Conservation (phyloP, 2,329 filamentous ascomycete species). For the Paecilomyces fulvus region DNA sequence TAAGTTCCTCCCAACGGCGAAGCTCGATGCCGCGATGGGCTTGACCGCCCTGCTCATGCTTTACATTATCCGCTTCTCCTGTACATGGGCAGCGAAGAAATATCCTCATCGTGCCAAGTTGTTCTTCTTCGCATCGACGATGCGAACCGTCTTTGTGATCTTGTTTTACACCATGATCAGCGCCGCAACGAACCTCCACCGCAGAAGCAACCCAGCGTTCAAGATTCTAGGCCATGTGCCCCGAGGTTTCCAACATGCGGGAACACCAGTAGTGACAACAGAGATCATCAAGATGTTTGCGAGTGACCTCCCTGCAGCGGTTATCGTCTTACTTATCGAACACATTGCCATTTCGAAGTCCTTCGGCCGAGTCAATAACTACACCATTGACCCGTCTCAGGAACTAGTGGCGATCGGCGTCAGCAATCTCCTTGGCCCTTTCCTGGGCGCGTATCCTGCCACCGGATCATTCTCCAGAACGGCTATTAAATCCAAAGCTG, state of each 20-base stretch:
- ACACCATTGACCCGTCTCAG: conserved; percentile 89
- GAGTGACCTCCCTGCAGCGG: conserved; percentile 67
- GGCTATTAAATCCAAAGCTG: conserved; percentile 94
- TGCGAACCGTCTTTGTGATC: conserved; percentile 87
- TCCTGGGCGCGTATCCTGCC: conserved; percentile 83
- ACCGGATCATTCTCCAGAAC: conserved; percentile 95
- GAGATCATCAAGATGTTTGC: conserved; percentile 61
- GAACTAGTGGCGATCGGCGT: conserved; percentile 93
- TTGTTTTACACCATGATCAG: conserved; percentile 86
- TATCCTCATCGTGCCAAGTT: conserved; percentile 61
- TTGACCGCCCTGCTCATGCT: conserved; percentile 71
- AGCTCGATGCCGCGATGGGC: conserved; percentile 78
- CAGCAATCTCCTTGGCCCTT: conserved; percentile 80
- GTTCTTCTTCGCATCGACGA: conserved; percentile 84
- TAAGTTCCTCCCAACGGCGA: conserved; percentile 57
- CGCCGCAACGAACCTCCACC: conserved; percentile 69
- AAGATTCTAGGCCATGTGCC: conserved; percentile 69
- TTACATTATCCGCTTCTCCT: conserved; percentile 62
- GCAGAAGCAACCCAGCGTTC: conserved; percentile 57
- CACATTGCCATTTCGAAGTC: conserved; percentile 97
- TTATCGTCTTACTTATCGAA: conserved; percentile 93
- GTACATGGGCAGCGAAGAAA: conserved; percentile 59
- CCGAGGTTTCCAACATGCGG: conserved; percentile 74
- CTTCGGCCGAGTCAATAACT: conserved; percentile 92
- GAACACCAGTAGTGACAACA: conserved; percentile 59